phyloP scores from a whole-genome alignment of 2,329 filamentous ascomycete genomes.

The Nemania diffusa region DNA sequence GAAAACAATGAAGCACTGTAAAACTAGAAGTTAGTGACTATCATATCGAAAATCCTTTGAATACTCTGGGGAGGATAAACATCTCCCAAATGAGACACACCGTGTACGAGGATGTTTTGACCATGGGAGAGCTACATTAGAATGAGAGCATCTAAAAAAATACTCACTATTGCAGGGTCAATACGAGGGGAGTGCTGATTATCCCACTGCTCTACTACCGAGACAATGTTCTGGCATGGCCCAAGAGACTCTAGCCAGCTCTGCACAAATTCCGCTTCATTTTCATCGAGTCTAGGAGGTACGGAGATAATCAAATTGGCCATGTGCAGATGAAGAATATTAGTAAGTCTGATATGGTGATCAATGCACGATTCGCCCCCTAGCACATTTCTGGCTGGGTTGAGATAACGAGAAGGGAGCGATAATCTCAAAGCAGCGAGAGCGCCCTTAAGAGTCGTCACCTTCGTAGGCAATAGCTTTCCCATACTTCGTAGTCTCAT shows the following conservation, averaged over 20 bases:
- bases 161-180: constrained; percentile 49
- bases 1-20: constrained; percentile 46
- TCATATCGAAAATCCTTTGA: neutral
- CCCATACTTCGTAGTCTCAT: constrained; percentile 37
- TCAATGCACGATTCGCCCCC: constrained; percentile 43
- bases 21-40: neutral
- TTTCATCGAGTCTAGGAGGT: constrained; percentile 26
- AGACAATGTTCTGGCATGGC: constrained; percentile 48
- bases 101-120: neutral
- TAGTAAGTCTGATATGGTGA: constrained; percentile 44
- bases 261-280: constrained; percentile 41
- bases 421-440: constrained; percentile 45
- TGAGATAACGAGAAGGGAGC: constrained; percentile 48
- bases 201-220: constrained; percentile 49
- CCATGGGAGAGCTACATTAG: neutral
- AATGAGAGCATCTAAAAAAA: neutral
- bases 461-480: constrained; percentile 32
- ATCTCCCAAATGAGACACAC: neutral
- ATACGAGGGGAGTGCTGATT: constrained; percentile 46
- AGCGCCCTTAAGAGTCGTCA: constrained; percentile 35
- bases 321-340: constrained; percentile 45
- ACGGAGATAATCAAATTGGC: constrained; percentile 38
- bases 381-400: constrained; percentile 47
- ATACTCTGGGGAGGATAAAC: neutral
- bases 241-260: constrained; percentile 48